phyloP scores from a whole-genome alignment of 768 basidiomycete genomes.

The Rubroboletus pulcherrimus region DNA sequence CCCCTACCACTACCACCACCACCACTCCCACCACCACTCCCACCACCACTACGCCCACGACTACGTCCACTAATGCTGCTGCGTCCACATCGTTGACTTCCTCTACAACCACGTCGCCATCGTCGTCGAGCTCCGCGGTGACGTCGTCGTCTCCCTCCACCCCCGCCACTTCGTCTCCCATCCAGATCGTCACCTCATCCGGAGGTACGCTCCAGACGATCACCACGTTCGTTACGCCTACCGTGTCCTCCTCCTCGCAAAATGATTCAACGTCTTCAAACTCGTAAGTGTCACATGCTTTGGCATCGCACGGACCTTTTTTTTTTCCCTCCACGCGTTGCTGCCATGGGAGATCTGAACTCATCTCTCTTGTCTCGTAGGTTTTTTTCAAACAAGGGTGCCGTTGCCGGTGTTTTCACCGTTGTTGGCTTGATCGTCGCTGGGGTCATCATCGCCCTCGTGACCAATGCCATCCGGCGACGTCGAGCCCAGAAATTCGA shows the following conservation, averaged over 20 bases:
- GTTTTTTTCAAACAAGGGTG: conserved; percentile 70
- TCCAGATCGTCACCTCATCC: conserved; percentile 9
- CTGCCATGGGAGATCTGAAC: background rate
- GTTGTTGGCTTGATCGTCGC: conserved; percentile 63
- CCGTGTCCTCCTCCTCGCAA: background rate
- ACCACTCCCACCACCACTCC: background rate
- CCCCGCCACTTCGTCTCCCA: background rate
- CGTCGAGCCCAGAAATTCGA: conserved; percentile 65
- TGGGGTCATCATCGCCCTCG: conserved; percentile 45
- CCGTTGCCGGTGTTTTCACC: conserved; percentile 68
- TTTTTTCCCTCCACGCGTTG: background rate
- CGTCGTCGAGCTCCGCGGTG: background rate
- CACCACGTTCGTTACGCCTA: conserved; percentile 3
- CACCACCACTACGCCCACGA: background rate
- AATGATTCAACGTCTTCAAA: conserved; percentile 7
- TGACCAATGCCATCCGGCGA: conserved; percentile 55
- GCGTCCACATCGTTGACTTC: background rate
- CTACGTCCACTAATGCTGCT: background rate
- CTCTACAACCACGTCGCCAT: background rate
- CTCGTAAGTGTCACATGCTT: conserved; percentile 22
- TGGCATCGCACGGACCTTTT: background rate
- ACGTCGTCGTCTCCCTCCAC: conserved; percentile 6
- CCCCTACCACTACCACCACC: background rate
- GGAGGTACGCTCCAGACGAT: conserved; percentile 1
- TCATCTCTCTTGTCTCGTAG: conserved; percentile 30